These are phyloP conservation scores for Coriaria nepalensis DNA, from an alignment of 306 rosid genomes.

Conservation along the genomic window DNA sequence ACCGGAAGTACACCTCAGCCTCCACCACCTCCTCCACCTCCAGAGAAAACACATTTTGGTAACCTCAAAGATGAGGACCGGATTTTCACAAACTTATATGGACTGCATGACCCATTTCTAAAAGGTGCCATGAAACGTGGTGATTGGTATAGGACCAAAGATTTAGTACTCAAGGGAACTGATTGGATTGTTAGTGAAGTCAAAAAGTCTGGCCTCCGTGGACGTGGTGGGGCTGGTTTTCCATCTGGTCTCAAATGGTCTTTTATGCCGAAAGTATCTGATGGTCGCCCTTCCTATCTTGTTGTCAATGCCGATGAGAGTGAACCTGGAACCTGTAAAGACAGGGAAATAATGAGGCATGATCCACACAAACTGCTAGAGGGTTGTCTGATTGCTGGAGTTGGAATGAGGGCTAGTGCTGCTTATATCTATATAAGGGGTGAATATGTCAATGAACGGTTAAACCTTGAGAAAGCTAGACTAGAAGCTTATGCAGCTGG, in stretches of 20 bases:
- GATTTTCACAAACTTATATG: constrained; percentile 87
- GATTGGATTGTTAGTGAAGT: constrained; percentile 99
- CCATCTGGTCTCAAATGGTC: constrained; percentile 99
- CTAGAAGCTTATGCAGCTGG: constrained; percentile 91
- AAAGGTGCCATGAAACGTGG: constrained; percentile 98
- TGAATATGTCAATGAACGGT: constrained; percentile 84
- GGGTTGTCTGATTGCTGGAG: constrained; percentile 97
- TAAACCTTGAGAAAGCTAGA: constrained; percentile 76
- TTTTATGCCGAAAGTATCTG: constrained; percentile 95
- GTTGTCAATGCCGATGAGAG: constrained; percentile 99
- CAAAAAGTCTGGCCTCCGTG: constrained; percentile 96
- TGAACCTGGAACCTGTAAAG: constrained; percentile 98
- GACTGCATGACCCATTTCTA: constrained; percentile 86
- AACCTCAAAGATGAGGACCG: constrained; percentile 95
- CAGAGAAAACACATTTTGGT: constrained; percentile 94
- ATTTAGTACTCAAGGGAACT: constrained; percentile 75
- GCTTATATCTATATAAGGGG: constrained; percentile 94
- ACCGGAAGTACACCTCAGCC: constrained; percentile 57
- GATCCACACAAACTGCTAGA: constrained; percentile 91
- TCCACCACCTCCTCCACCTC: constrained; percentile 76
- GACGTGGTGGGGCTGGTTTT: constrained; percentile 99
- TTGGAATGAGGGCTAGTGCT: constrained; percentile 98
- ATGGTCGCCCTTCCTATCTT: constrained; percentile 98
- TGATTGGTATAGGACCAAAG: constrained; percentile 89
- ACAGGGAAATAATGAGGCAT: constrained; percentile 95